phyloP scores from a whole-genome alignment of 805 yeast species.

The Starmerella davenportii region DNA sequence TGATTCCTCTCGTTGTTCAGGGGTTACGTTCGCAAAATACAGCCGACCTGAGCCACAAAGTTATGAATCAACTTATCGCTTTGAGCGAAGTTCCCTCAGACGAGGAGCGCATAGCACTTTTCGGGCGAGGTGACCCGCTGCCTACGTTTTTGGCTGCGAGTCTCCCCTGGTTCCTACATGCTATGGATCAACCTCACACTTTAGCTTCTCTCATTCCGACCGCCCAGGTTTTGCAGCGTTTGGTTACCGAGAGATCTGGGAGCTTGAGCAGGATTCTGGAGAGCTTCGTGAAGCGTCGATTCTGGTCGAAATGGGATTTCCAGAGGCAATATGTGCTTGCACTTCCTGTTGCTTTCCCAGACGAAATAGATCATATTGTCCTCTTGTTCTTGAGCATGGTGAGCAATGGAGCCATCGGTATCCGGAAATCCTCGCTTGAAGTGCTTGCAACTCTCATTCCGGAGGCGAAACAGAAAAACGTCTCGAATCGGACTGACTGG shows the following conservation, averaged over 20 bases:
- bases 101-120: conserved; percentile 33
- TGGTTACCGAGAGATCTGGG: conserved; percentile 25
- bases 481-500: conserved; percentile 50
- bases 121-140: conserved; percentile 55
- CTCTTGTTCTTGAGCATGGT: conserved; percentile 62
- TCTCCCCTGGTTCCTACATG: conserved; percentile 69
- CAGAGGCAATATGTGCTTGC: conserved; percentile 60
- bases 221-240: conserved; percentile 24
- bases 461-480: conserved; percentile 39
- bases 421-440: conserved; percentile 62
- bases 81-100: conserved; percentile 39
- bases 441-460: conserved; percentile 60
- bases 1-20: conserved; percentile 58
- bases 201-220: conserved; percentile 38
- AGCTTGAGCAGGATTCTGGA: conserved; percentile 53
- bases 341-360: conserved; percentile 52
- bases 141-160: conserved; percentile 58
- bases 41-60: conserved; percentile 55
- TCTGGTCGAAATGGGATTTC: conserved; percentile 82
- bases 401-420: conserved; percentile 61
- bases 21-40: conserved; percentile 74
- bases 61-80: conserved; percentile 43
- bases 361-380: conserved; percentile 53
- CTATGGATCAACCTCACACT: conserved; percentile 42
- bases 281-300: conserved; percentile 59